Conservation (phyloP, 352 stramenopile species). For the Labyrinthula sp. region DNA sequence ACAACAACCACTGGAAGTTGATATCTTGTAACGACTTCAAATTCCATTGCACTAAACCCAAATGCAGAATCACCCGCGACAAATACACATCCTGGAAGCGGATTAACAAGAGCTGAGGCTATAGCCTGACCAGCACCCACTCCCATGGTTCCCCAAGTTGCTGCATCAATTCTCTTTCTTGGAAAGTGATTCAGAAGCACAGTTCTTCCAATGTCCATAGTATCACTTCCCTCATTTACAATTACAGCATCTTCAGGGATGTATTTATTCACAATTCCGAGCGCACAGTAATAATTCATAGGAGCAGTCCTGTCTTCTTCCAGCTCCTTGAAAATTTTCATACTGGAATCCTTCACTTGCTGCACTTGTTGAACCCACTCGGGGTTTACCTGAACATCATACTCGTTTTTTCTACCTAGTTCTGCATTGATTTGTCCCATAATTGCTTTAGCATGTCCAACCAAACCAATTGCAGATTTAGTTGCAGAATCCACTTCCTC, state of each 20-base stretch:
- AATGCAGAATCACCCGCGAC: conserved; percentile 30
- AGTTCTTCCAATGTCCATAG: conserved; percentile 30
- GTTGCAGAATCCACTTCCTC: conserved; percentile 18
- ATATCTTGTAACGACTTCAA: conserved; percentile 24
- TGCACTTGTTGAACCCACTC: conserved; percentile 14
- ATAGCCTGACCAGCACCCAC: conserved; percentile 25
- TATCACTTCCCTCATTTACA: conserved; percentile 27
- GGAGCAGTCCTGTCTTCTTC: conserved; percentile 8
- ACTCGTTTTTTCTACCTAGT: background rate
- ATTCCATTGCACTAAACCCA: conserved; percentile 29
- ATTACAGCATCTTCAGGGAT: conserved; percentile 28
- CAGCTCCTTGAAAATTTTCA: too few species aligned
- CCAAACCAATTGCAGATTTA: conserved; percentile 1
- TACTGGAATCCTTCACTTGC: background rate
- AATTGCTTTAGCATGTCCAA: conserved; percentile 5
- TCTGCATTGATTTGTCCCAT: conserved; percentile 12
- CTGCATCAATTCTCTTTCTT: conserved; percentile 23
- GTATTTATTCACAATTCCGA: conserved; percentile 22
- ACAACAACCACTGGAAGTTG: conserved; percentile 29
- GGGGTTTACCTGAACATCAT: too few species aligned
- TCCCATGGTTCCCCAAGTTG: conserved; percentile 30
- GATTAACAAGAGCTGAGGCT: conserved; percentile 21
- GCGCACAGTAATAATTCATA: conserved; percentile 30
- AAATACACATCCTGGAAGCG: conserved; percentile 8
- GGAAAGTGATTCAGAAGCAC: conserved; percentile 29